These are phyloP conservation scores for Pleurozium schreberi DNA, from an alignment of 225 moss, liverwort and hornwort genomes.

Conservation along the genomic window DNA sequence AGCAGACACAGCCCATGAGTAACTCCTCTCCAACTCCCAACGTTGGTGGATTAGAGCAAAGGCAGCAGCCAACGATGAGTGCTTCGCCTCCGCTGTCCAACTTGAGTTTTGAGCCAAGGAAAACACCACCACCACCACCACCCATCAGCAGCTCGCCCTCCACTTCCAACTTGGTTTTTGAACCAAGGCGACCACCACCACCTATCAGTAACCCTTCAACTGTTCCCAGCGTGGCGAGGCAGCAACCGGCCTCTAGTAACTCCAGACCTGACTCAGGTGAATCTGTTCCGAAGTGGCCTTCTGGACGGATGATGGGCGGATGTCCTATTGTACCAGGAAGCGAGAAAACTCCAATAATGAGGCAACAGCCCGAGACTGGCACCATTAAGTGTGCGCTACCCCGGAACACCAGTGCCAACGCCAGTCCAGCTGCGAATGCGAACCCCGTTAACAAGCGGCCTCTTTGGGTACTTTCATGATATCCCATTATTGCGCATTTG, in stretches of 20 bases:
- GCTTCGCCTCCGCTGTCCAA: not conserved
- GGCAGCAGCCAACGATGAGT: constrained; percentile 3
- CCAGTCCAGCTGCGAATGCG: not conserved
- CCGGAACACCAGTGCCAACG: not conserved
- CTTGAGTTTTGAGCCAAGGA: not conserved
- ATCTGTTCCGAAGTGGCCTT: constrained; percentile 15
- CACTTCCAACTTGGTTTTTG: constrained; percentile 2
- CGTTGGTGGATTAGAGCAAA: not conserved
- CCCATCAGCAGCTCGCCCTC: not conserved
- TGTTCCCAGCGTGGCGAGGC: not conserved
- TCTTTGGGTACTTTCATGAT: constrained; percentile 6
- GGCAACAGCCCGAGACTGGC: constrained; percentile 29
- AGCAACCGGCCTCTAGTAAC: constrained; percentile 5
- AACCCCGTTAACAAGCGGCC: constrained; percentile 23
- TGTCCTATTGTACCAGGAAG: not conserved
- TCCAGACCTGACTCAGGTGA: constrained; percentile 12
- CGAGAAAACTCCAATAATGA: constrained; percentile 14
- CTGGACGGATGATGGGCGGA: constrained; percentile 2
- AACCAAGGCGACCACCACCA: constrained; percentile 5
- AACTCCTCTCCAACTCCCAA: not conserved
- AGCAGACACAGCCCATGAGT: not conserved
- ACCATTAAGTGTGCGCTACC: constrained; percentile 26
- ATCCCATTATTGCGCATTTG: not conserved
- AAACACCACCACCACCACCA: not conserved
- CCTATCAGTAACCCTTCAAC: not conserved